Evolutionary conservation across 2,329 filamentous ascomycete species (phyloP).

Genomic region (Aspergillus sclerotialis): DNA sequence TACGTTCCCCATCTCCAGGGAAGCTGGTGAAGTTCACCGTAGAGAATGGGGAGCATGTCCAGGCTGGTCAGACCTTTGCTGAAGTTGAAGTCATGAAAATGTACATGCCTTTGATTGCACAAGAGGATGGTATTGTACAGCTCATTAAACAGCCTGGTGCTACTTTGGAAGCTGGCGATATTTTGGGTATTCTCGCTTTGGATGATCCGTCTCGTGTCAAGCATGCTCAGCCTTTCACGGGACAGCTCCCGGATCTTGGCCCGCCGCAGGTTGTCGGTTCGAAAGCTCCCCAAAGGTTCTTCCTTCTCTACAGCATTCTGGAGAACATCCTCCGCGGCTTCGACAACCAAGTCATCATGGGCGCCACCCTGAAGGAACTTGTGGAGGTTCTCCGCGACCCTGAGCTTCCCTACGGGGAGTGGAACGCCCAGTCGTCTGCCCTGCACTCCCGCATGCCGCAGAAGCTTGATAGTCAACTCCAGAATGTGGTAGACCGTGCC

Average conservation of each 20-base stretch:
- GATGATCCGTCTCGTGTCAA: constrained; percentile 96
- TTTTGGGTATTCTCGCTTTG: constrained; percentile 90
- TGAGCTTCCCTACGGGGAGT: constrained; percentile 92
- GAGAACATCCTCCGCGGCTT: constrained; percentile 86
- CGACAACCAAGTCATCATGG: constrained; percentile 97
- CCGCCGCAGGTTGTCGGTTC: constrained; percentile 78
- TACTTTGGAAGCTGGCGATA: constrained; percentile 95
- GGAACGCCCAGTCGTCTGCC: constrained; percentile 90
- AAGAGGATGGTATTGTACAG: constrained; percentile 93
- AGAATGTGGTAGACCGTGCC: constrained; percentile 78
- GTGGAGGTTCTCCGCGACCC: constrained; percentile 84
- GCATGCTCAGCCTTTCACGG: constrained; percentile 88
- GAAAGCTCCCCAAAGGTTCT: constrained; percentile 86
- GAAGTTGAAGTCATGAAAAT: constrained; percentile 99
- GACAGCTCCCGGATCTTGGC: constrained; percentile 80
- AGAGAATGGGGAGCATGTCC: constrained; percentile 89
- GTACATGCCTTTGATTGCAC: constrained; percentile 97
- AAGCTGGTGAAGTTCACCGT: constrained; percentile 98
- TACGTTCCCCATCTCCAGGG: constrained; percentile 87
- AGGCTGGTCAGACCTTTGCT: constrained; percentile 85
- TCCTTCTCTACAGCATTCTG: constrained; percentile 68
- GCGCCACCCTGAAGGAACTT: constrained; percentile 73
- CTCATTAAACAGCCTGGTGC: constrained; percentile 98
- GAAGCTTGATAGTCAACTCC: constrained; percentile 76
- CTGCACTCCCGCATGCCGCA: constrained; percentile 96